A percentile compares a stretch with the other conserved stretches of the same genome.
These are phyloP conservation scores for Chytriomyces confervae DNA, from an alignment of 192 early-diverging fungal species.

Conservation along the genomic window DNA sequence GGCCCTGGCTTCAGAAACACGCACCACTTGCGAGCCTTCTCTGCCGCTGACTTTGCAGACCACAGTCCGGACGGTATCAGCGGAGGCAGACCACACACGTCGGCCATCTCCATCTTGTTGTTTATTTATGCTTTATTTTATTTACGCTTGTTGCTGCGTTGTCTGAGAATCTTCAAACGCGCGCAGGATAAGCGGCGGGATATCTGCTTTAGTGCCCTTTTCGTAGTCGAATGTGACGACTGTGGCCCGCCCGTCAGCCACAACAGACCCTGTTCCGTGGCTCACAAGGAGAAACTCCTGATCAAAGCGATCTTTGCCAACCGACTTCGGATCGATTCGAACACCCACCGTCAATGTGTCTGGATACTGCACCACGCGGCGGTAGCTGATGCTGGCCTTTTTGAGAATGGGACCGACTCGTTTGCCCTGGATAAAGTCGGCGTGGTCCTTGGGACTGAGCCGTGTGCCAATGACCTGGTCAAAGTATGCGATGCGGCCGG, in stretches of 20 bases:
- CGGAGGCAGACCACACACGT: neutral
- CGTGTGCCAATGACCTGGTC: slow-evolving; percentile 47
- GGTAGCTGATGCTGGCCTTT: slow-evolving; percentile 48
- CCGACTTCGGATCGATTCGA: slow-evolving; percentile 2
- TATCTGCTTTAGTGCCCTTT: slow-evolving; percentile 41
- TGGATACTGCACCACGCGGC: slow-evolving; percentile 49
- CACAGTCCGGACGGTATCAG: neutral
- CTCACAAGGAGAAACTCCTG: slow-evolving; percentile 47
- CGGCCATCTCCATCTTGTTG: slow-evolving; percentile 38
- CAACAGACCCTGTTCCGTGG: slow-evolving; percentile 43
- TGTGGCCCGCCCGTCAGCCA: slow-evolving; percentile 42
- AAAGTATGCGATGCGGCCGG: slow-evolving; percentile 47
- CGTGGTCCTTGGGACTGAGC: slow-evolving; percentile 23
- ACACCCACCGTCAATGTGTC: slow-evolving; percentile 43
- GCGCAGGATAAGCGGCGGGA: slow-evolving; percentile 37
- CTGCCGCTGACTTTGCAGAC: neutral
- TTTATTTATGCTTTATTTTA: neutral
- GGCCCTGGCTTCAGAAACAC: neutral
- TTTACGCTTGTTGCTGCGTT: slow-evolving; percentile 1
- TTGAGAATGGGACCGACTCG: slow-evolving; percentile 55
- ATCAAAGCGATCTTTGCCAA: slow-evolving; percentile 45
- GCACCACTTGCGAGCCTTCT: neutral
- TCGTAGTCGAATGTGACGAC: slow-evolving; percentile 51
- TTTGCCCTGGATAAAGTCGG: slow-evolving; percentile 40
- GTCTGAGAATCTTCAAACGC: too few species aligned